A percentile compares a stretch with the other conserved stretches of the same genome.
Evolutionary conservation across 176 grass and related monocot species (phyloP).

Genomic region (Musa acuminata): DNA sequence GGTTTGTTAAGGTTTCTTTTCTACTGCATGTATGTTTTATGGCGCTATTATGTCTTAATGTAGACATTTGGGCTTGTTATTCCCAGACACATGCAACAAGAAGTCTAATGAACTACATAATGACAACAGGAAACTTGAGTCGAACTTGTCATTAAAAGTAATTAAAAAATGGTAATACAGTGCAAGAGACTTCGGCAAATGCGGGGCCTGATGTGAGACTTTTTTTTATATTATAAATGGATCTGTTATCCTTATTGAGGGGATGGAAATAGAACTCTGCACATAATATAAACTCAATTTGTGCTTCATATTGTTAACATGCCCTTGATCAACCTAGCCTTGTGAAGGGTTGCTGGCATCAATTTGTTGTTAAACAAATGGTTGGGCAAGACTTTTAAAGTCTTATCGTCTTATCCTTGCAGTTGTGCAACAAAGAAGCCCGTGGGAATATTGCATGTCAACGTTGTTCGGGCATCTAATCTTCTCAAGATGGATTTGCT

Average conservation of each 20-base stretch:
- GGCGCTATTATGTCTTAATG: not conserved
- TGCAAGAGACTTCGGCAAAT: no score
- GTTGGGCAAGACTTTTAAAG: not conserved
- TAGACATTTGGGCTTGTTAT: not conserved
- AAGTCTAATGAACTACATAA: not conserved
- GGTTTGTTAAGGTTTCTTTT: not conserved
- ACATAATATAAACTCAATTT: not conserved
- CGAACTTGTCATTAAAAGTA: not conserved
- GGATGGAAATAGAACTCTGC: not conserved
- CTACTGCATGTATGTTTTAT: not conserved
- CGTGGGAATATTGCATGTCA: constrained; percentile 79
- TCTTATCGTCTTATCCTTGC: not conserved
- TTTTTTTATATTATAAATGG: not conserved
- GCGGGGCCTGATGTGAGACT: no score
- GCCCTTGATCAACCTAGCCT: not conserved
- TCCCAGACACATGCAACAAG: not conserved
- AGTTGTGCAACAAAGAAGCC: constrained; percentile 84
- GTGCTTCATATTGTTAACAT: not conserved
- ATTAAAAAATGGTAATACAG: no score
- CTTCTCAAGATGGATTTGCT: constrained; percentile 95
- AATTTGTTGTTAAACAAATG: not conserved
- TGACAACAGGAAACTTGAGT: not conserved
- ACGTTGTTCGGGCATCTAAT: constrained; percentile 69
- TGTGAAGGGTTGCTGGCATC: not conserved
- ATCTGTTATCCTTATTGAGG: not conserved